Conservation (phyloP, 176 grass and related monocot species). For the Musa troglodytarum region DNA sequence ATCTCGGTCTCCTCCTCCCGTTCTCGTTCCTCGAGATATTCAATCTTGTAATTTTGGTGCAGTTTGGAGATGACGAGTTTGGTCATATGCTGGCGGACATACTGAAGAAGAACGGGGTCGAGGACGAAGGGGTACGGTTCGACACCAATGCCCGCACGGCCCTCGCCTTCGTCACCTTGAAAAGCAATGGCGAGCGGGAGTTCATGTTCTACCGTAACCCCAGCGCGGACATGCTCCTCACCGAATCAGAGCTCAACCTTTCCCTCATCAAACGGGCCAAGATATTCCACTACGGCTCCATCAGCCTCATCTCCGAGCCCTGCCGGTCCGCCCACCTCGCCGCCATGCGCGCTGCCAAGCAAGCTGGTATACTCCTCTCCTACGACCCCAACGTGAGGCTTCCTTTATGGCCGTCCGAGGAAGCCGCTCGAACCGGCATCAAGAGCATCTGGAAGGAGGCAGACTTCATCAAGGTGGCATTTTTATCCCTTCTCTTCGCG, state of each 20-base stretch:
- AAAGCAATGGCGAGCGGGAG: slow-evolving; percentile 66
- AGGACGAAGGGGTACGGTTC: slow-evolving; percentile 45
- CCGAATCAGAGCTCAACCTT: slow-evolving; percentile 56
- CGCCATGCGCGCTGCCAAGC: slow-evolving; percentile 75
- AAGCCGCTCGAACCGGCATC: slow-evolving; percentile 47
- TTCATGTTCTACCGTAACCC: slow-evolving; percentile 99
- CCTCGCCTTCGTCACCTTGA: slow-evolving; percentile 76
- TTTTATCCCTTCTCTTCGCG: not conserved
- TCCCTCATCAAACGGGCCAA: slow-evolving; percentile 52
- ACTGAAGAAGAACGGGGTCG: slow-evolving; percentile 65
- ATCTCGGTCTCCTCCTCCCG: too few relatives aligned
- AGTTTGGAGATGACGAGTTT: slow-evolving; percentile 94
- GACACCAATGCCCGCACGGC: slow-evolving; percentile 77
- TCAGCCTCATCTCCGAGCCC: slow-evolving; percentile 77
- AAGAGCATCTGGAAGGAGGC: slow-evolving; percentile 88
- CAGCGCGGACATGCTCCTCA: slow-evolving; percentile 74
- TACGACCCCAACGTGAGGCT: slow-evolving; percentile 88
- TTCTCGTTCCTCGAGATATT: not conserved
- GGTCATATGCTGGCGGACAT: slow-evolving; percentile 84
- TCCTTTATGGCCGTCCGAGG: slow-evolving; percentile 69
- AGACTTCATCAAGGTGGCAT: slow-evolving; percentile 67
- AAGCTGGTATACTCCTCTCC: slow-evolving; percentile 57
- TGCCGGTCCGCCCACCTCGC: slow-evolving; percentile 64
- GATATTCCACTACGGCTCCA: slow-evolving; percentile 92
- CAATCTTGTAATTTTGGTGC: not conserved